phyloP scores from a whole-genome alignment of 2,329 filamentous ascomycete species.

The Tolypocladium tundrense region DNA sequence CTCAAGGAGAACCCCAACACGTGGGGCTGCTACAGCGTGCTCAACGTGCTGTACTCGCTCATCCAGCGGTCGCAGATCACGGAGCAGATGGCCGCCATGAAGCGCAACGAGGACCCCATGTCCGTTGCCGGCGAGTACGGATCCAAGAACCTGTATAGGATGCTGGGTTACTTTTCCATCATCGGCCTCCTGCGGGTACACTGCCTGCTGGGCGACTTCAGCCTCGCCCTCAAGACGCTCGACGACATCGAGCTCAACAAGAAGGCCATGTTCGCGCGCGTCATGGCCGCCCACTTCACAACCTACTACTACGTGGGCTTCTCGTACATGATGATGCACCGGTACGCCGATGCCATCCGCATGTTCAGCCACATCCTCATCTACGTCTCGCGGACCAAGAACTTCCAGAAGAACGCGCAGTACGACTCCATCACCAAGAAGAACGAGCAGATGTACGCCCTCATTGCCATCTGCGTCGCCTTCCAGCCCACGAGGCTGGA shows the following conservation, averaged over 20 bases:
- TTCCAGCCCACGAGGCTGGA: constrained; percentile 96
- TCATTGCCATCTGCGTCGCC: constrained; percentile 97
- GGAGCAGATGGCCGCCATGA: constrained; percentile 91
- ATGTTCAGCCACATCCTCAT: constrained; percentile 99
- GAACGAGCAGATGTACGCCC: constrained; percentile 99
- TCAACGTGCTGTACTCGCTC: constrained; percentile 98
- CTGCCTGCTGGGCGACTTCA: constrained; percentile 94
- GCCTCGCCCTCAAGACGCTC: constrained; percentile 93
- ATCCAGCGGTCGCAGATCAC: constrained; percentile 98
- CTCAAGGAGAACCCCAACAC: constrained; percentile 96
- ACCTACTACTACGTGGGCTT: constrained; percentile 99
- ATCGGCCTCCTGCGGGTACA: constrained; percentile 94
- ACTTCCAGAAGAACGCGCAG: constrained; percentile 98
- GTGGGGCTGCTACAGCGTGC: constrained; percentile 98
- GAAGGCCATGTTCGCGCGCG: constrained; percentile 98
- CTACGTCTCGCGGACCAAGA: constrained; percentile 98
- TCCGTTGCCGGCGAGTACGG: constrained; percentile 92
- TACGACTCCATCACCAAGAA: constrained; percentile 99
- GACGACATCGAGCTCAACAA: constrained; percentile 99
- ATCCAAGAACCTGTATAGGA: constrained; percentile 86
- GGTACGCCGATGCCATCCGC: constrained; percentile 97
- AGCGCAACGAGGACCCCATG: constrained; percentile 82
- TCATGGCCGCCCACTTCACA: constrained; percentile 99
- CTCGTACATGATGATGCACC: constrained; percentile 99
- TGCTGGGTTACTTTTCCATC: constrained; percentile 99